A percentile compares a stretch with the other conserved stretches of the same genome.
Evolutionary conservation across 306 rosid genomes (phyloP).

Genomic region (Cucurbita ficifolia): DNA sequence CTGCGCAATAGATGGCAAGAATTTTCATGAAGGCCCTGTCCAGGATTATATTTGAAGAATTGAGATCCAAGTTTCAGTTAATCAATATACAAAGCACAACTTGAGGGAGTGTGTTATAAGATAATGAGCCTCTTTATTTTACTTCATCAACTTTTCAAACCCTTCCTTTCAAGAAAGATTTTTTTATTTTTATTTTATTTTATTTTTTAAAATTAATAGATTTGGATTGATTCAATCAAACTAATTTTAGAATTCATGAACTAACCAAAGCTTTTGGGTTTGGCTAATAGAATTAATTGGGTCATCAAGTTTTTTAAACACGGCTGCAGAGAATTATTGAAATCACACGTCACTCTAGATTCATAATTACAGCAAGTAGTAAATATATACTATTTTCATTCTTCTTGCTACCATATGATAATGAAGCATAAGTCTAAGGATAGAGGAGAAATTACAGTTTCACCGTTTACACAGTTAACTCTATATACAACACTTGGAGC

Average conservation of each 20-base stretch:
- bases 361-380: neutral
- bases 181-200: too few species aligned
- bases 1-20: neutral
- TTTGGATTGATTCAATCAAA: neutral
- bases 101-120: neutral
- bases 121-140: neutral
- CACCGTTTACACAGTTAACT: constrained; percentile 56
- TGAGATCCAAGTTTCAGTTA: neutral
- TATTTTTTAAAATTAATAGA: neutral
- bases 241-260: neutral
- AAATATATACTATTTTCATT: neutral
- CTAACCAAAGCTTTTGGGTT: neutral
- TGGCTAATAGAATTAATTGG: neutral
- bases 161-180: neutral
- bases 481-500: constrained; percentile 79
- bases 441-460: constrained; percentile 58
- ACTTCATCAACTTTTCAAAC: neutral
- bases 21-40: neutral
- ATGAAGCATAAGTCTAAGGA: constrained; percentile 25
- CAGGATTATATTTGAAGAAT: neutral
- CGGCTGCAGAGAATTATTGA: neutral
- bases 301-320: neutral
- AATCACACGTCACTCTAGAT: neutral
- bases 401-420: constrained; percentile 7
- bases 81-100: neutral